These are phyloP conservation scores for Penicillium daleae DNA, from an alignment of 495 filamentous ascomycete genomes.

Conservation along the genomic window DNA sequence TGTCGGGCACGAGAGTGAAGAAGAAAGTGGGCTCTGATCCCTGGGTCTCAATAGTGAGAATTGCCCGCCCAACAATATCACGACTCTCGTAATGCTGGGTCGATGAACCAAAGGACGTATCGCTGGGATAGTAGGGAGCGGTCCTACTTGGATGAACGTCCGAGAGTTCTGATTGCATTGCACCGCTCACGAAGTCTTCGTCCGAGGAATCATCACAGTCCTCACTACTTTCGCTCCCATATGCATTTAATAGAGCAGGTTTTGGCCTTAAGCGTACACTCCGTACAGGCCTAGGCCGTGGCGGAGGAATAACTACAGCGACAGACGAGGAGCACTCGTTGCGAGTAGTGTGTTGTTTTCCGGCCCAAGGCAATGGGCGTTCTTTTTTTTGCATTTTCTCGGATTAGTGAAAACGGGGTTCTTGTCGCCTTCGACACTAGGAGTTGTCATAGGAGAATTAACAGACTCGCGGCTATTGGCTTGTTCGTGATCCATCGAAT, in stretches of 20 bases:
- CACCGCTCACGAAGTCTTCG: background rate
- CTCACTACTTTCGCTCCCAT: background rate
- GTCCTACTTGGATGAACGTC: background rate
- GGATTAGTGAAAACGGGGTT: background rate
- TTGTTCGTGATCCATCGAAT: slow-evolving; percentile 4
- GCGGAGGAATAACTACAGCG: slow-evolving; percentile 6
- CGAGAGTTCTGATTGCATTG: background rate
- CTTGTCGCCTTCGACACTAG: background rate
- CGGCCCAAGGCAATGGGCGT: background rate
- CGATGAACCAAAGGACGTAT: no score
- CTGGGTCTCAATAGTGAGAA: slow-evolving; percentile 10
- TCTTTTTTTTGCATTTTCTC: background rate
- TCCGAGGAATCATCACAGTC: background rate
- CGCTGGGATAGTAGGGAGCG: background rate
- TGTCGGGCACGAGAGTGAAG: slow-evolving; percentile 11
- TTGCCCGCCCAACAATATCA: slow-evolving; percentile 1
- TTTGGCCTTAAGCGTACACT: background rate
- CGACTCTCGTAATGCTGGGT: background rate
- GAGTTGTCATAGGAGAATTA: background rate
- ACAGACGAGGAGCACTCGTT: background rate
- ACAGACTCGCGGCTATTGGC: background rate
- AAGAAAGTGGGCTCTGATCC: slow-evolving; percentile 12
- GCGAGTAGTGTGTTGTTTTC: background rate
- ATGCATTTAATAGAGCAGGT: background rate
- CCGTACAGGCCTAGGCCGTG: background rate